A percentile compares a stretch with the other conserved stretches of the same genome.
Conservation (phyloP, 176 grass and related monocot genomes). For the Oryza australiensis region DNA sequence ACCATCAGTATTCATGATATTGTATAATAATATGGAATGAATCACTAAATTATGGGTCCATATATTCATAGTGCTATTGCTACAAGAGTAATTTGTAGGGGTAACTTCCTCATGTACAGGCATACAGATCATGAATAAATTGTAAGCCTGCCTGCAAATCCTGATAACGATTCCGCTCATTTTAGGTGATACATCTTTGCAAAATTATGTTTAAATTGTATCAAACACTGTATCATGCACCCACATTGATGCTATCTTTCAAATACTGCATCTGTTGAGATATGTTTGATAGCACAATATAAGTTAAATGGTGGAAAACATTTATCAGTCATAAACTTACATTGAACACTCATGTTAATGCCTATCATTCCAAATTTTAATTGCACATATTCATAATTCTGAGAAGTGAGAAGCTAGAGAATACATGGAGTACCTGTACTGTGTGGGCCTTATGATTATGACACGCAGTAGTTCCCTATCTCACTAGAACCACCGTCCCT, state of each 20-base stretch:
- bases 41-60: not conserved
- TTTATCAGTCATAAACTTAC: not conserved
- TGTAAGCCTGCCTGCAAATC: not conserved
- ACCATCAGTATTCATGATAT: not conserved
- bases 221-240: slow-evolving; percentile 12
- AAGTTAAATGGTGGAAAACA: not conserved
- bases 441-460: slow-evolving; percentile 29
- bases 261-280: not conserved
- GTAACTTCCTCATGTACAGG: not conserved
- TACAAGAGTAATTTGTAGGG: not conserved
- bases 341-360: not conserved
- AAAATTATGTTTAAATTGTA: not conserved
- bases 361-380: not conserved
- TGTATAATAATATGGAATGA: not conserved
- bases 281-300: slow-evolving; percentile 10
- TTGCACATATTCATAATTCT: slow-evolving; percentile 8
- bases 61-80: not conserved
- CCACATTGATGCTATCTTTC: slow-evolving; percentile 11
- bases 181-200: slow-evolving; percentile 5
- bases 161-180: slow-evolving; percentile 3
- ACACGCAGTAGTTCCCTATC: slow-evolving; percentile 31
- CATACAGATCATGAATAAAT: not conserved
- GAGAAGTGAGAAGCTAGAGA: slow-evolving; percentile 31
- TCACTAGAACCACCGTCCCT: slow-evolving; percentile 78
- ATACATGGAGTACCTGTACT: slow-evolving; percentile 41